phyloP scores from a whole-genome alignment of 495 filamentous ascomycete genomes.

The Annulohypoxylon bovei region DNA sequence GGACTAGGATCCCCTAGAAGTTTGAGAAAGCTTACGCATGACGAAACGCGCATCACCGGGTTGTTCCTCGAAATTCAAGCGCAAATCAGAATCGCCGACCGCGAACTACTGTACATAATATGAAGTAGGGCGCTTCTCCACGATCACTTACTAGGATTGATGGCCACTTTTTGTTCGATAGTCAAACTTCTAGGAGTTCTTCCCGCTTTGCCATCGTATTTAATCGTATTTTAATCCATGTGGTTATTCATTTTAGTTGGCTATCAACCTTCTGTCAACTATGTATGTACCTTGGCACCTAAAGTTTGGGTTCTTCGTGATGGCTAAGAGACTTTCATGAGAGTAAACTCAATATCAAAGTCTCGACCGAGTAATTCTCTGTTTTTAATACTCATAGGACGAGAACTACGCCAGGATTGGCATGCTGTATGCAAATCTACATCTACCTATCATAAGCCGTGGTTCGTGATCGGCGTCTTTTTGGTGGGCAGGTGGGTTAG shows the following conservation, averaged over 20 bases:
- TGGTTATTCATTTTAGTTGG: background rate
- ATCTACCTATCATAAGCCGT: background rate
- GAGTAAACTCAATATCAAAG: background rate
- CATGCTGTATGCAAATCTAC: background rate
- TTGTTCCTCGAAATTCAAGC: conserved; percentile 9
- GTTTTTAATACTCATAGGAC: background rate
- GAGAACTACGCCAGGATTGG: background rate
- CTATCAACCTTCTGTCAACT: background rate
- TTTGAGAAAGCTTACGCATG: conserved; percentile 39
- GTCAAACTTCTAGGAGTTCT: background rate
- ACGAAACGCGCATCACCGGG: conserved; percentile 15
- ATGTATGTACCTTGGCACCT: background rate
- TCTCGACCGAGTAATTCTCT: background rate
- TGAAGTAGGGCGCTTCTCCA: background rate
- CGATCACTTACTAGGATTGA: background rate
- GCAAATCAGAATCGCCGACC: conserved; percentile 23
- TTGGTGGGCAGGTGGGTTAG: background rate
- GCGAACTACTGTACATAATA: background rate
- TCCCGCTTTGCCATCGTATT: no score
- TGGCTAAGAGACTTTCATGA: background rate
- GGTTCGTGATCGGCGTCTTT: background rate
- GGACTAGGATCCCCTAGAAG: conserved; percentile 24
- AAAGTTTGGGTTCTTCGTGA: background rate
- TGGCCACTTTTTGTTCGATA: background rate
- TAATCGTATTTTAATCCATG: background rate